Conservation (phyloP, 331 rosid species). For the Quercus tomentella region DNA sequence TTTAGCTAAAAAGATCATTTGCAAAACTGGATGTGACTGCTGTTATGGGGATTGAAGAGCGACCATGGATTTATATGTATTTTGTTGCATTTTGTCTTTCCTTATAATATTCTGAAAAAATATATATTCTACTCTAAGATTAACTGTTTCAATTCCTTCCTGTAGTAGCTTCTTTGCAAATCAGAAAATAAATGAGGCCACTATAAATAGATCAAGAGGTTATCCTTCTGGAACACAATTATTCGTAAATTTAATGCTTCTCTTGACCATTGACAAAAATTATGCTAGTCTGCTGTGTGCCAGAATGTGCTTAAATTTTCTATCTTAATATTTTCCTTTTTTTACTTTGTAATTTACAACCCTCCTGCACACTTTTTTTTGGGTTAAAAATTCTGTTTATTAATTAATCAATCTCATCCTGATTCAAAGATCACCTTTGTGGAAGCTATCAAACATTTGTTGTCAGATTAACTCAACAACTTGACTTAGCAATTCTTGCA, state of each 20-base stretch:
- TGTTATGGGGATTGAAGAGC: not conserved
- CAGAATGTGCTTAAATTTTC: not conserved
- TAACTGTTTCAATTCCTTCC: not conserved
- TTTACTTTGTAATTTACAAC: not conserved
- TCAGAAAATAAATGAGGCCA: constrained; percentile 1
- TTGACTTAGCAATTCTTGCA: not conserved
- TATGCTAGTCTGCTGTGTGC: constrained; percentile 2
- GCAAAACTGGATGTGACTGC: too few relatives aligned
- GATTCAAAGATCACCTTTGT: not conserved
- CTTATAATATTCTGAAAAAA: too few relatives aligned
- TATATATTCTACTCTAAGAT: too few relatives aligned
- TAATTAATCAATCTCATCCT: not conserved
- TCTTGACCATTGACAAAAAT: not conserved
- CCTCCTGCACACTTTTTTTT: not conserved
- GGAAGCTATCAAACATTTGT: not conserved
- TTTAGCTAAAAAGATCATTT: too few relatives aligned
- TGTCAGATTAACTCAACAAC: not conserved
- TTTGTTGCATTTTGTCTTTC: not conserved
- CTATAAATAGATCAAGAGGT: not conserved
- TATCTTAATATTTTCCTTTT: not conserved
- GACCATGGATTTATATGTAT: not conserved
- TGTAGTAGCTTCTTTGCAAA: not conserved
- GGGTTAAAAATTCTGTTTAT: not conserved
- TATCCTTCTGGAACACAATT: not conserved
- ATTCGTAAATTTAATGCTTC: not conserved